A percentile compares a stretch with the other conserved stretches of the same genome.
Evolutionary conservation across 169 alveolate species (phyloP).

Genomic region (Plasmodium vinckei): DNA sequence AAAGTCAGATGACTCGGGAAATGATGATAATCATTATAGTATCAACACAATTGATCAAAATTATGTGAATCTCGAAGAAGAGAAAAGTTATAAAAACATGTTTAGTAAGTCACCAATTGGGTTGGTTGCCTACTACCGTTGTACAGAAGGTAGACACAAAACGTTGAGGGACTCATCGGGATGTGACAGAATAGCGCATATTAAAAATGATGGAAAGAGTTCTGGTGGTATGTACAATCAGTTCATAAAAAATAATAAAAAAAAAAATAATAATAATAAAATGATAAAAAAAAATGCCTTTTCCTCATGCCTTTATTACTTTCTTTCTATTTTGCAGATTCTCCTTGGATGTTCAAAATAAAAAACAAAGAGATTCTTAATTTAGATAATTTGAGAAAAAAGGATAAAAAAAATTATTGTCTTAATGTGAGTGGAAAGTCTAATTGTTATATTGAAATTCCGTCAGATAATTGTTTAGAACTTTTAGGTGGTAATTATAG

Average conservation of each 20-base stretch:
- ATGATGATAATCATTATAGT: not conserved
- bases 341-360: slow-evolving; percentile 34
- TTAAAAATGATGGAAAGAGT: slow-evolving; percentile 10
- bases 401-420: slow-evolving; percentile 26
- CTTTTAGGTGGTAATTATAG: slow-evolving; percentile 68
- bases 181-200: slow-evolving; percentile 30
- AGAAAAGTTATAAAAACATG: not conserved
- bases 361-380: slow-evolving; percentile 7
- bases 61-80: not conserved
- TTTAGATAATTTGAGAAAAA: slow-evolving; percentile 1
- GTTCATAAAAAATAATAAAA: not conserved
- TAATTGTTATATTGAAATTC: slow-evolving; percentile 18
- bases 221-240: not conserved
- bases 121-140: slow-evolving; percentile 49
- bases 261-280: too few relatives aligned
- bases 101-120: slow-evolving; percentile 40
- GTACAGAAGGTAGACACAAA: slow-evolving; percentile 42
- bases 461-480: slow-evolving; percentile 49
- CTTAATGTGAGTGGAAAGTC: slow-evolving; percentile 37
- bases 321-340: slow-evolving; percentile 5
- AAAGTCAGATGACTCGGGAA: slow-evolving; percentile 1
- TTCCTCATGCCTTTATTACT: too few relatives aligned
- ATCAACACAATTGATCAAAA: not conserved
- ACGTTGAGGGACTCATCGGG: slow-evolving; percentile 40
- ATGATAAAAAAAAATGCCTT: not conserved